Evolutionary conservation across 192 early-diverging fungal genomes (phyloP), one percentile per base, ranked within the genome.

Genomic region (Radiomyces spectabilis): DNA sequence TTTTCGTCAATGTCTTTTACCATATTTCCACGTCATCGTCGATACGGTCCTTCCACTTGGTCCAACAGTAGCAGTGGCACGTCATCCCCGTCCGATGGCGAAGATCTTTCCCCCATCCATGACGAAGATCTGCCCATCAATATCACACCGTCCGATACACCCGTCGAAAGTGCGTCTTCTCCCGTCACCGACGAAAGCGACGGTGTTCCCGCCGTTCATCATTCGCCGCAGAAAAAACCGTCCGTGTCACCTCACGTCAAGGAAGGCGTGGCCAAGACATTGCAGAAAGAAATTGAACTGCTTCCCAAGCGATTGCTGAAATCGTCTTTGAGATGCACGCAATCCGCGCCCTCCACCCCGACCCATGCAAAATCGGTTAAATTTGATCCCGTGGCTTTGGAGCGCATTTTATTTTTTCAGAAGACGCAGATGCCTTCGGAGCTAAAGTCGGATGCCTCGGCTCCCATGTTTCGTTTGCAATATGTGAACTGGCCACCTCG

Each of bases 1-100:
- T n/a, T n/a, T n/a, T n/a, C n/a, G n/a, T n/a, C n/a, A n/a, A 48
- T 48, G 46, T 48, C 46, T 8, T 48, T 48, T 31, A 48, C 46
- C 21, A 27, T 48, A 9, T 48, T 48, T 26, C 46, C 46, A 27
- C 9, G 46, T 29, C 21, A 31, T 27, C 24, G 3, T 6, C 5
- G 16, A 22, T 48, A 48, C 30, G 46, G 46, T 9, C 21, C 6
- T 5, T 48, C 46, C 15, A 48, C 3, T 22, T 48, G 46, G 46
- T 9, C 46, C 15, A 2, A 27, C 21, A 1, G 16, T 13, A 25
- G 24, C 15, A 10, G 5, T 31, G 8, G 24, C n/a, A 44, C 7
- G 5, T 9, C 8, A 9, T 9, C 24, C 10, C 24, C 21, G 16
- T 5, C 46, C 15, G 26, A 48, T 29, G 46, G 15, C 16, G 29